Percentiles rank a stretch among this genome's conserved stretches.
Evolutionary conservation across 306 rosid genomes (phyloP).

Genomic region (Glycine tomentella): DNA sequence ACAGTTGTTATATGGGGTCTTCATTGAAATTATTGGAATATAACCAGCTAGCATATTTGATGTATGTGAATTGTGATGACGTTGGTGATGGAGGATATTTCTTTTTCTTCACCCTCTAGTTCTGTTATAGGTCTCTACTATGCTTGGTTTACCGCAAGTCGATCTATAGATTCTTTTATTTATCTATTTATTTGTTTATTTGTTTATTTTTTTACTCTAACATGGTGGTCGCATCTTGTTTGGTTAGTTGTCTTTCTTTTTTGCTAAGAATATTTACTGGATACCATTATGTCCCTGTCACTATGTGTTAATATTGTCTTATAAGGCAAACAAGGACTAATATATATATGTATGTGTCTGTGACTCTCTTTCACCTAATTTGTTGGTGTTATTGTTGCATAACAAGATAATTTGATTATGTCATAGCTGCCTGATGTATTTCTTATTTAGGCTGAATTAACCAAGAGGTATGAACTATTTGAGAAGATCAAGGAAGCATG

Average conservation of each 20-base stretch:
- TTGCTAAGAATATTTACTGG: slow-evolving; percentile 4
- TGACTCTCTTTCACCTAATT: too few relatives aligned
- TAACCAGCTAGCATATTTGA: slow-evolving; percentile 51
- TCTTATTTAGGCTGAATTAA: too few relatives aligned
- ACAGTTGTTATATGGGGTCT: slow-evolving; percentile 46
- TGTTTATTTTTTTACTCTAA: slow-evolving; percentile 1
- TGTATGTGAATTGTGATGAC: slow-evolving; percentile 31
- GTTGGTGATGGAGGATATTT: slow-evolving; percentile 11
- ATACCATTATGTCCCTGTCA: slow-evolving; percentile 12
- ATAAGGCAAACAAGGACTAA: too few relatives aligned
- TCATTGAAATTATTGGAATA: slow-evolving; percentile 38
- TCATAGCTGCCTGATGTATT: too few relatives aligned
- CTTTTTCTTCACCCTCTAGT: slow-evolving; percentile 13
- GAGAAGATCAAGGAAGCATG: too few relatives aligned
- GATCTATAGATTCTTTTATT: neutral
- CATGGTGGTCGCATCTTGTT: slow-evolving; percentile 17
- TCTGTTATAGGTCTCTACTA: slow-evolving; percentile 2
- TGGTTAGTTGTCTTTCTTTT: slow-evolving; percentile 26
- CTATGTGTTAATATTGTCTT: too few relatives aligned
- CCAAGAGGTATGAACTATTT: too few relatives aligned
- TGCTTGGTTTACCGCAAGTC: neutral
- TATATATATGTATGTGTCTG: too few relatives aligned
- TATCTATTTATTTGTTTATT: too few relatives aligned
- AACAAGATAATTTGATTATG: too few relatives aligned
- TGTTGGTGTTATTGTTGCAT: too few relatives aligned